Conservation (phyloP, 2,329 filamentous ascomycete species). For the Cordyceps tenuipes region DNA sequence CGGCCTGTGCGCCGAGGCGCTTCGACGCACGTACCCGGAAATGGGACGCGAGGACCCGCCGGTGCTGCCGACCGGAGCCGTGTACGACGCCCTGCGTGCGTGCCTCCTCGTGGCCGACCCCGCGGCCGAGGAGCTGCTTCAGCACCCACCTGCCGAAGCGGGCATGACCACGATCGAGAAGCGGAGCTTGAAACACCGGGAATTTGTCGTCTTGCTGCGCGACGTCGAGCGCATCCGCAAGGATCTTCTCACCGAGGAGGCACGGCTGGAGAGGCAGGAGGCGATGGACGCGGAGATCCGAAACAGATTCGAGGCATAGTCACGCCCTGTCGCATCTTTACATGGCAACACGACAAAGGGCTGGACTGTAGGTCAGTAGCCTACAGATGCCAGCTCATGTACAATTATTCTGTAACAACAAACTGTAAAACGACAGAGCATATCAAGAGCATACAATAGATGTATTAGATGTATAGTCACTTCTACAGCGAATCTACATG, state of each 20-base stretch:
- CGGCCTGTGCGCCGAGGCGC: slow-evolving; percentile 35
- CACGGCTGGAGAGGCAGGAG: slow-evolving; percentile 1
- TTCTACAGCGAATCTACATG: not conserved
- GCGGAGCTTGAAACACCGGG: slow-evolving; percentile 21
- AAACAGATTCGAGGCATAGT: not conserved
- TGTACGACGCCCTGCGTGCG: slow-evolving; percentile 41
- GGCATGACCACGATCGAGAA: slow-evolving; percentile 13
- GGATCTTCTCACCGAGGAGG: not conserved
- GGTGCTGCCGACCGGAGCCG: slow-evolving; percentile 33
- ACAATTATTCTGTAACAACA: slow-evolving; percentile 3
- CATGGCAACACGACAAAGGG: not conserved
- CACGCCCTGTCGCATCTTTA: not conserved
- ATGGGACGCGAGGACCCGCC: slow-evolving; percentile 48
- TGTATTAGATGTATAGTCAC: not conserved
- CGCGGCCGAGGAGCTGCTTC: slow-evolving; percentile 28
- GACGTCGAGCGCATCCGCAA: slow-evolving; percentile 22
- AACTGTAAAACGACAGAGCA: not conserved
- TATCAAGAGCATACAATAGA: not conserved
- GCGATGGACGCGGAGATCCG: slow-evolving; percentile 7
- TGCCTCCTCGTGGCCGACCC: slow-evolving; percentile 51
- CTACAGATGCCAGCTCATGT: not conserved
- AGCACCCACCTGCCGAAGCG: slow-evolving; percentile 13
- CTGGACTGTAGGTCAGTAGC: not conserved
- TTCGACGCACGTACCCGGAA: slow-evolving; percentile 48
- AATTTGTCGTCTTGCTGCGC: slow-evolving; percentile 25